Conservation (phyloP, 2,329 filamentous ascomycete genomes). For the Didymellaceae sp. region DNA sequence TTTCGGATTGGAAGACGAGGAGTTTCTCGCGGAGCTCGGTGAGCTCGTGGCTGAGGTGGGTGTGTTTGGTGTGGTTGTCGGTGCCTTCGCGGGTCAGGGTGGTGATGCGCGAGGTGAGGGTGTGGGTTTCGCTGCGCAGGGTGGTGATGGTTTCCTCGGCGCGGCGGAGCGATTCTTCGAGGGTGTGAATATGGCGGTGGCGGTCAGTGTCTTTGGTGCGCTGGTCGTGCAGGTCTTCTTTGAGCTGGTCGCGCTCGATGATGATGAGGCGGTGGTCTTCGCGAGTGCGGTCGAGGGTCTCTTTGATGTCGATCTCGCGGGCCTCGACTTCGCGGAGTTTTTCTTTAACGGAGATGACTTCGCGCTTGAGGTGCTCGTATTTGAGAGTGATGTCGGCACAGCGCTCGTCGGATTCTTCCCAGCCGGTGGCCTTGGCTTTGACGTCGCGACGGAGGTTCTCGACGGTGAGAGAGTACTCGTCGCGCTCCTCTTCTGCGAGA, state of each 20-base stretch:
- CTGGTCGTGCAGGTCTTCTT: constrained; percentile 30
- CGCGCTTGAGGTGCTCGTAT: constrained; percentile 33
- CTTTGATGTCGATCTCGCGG: constrained; percentile 27
- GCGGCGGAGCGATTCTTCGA: constrained; percentile 33
- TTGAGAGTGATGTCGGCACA: constrained; percentile 27
- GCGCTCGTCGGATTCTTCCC: constrained; percentile 33
- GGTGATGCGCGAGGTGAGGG: constrained; percentile 28
- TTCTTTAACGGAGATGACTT: constrained; percentile 33
- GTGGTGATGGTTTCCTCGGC: constrained; percentile 23
- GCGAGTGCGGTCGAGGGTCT: constrained; percentile 23
- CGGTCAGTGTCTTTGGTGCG: constrained; percentile 23
- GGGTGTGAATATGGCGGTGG: constrained; percentile 23
- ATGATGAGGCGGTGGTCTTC: constrained; percentile 30
- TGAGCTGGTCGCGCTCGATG: constrained; percentile 33
- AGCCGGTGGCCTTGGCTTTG: constrained; percentile 25
- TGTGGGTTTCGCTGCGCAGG: constrained; percentile 23
- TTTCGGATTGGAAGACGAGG: constrained; percentile 28
- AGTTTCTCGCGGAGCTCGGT: constrained; percentile 24
- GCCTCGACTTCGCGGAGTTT: constrained; percentile 28
- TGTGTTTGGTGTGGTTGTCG: constrained; percentile 25
- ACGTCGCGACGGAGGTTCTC: constrained; percentile 31
- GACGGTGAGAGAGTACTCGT: constrained; percentile 29
- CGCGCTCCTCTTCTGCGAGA: constrained; percentile 28
- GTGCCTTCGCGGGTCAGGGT: constrained; percentile 26
- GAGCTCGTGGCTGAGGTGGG: constrained; percentile 22